phyloP scores from a whole-genome alignment of 441 rosid species.

The Daphne laureola region DNA sequence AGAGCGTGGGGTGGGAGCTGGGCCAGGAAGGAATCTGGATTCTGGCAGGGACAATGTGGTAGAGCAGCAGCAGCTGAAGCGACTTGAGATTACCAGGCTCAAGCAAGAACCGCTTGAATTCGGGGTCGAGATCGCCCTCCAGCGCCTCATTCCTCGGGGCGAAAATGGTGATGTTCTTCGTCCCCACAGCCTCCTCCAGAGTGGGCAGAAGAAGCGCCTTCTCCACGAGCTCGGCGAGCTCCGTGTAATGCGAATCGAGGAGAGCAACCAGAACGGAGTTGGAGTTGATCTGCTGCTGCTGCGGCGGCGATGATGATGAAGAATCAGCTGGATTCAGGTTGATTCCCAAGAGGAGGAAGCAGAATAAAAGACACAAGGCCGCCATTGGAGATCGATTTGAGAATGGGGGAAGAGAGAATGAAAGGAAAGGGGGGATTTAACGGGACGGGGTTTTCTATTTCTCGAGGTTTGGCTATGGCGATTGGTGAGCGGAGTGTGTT shows the following conservation, averaged over 20 bases:
- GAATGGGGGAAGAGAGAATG: not conserved
- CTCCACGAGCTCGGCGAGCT: constrained; percentile 60
- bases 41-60: constrained; percentile 49
- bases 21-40: constrained; percentile 38
- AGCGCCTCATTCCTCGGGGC: constrained; percentile 70
- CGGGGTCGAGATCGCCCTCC: constrained; percentile 63
- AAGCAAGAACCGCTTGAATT: constrained; percentile 57
- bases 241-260: constrained; percentile 63
- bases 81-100: constrained; percentile 59
- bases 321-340: constrained; percentile 15
- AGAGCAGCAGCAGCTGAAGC: constrained; percentile 43
- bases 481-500: not conserved
- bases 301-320: not conserved
- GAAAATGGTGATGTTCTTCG: constrained; percentile 53
- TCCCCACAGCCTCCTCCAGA: constrained; percentile 48
- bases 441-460: not conserved
- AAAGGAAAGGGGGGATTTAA: not conserved
- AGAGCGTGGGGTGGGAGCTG: constrained; percentile 29
- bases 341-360: constrained; percentile 5
- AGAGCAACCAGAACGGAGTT: constrained; percentile 62
- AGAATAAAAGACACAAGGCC: not conserved
- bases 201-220: constrained; percentile 55
- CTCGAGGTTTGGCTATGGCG: not conserved
- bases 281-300: constrained; percentile 39
- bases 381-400: constrained; percentile 3